Percentiles rank a stretch among this genome's conserved stretches.
These are phyloP conservation scores for Parietaria judaica DNA, from an alignment of 306 rosid genomes.

Conservation along the genomic window DNA sequence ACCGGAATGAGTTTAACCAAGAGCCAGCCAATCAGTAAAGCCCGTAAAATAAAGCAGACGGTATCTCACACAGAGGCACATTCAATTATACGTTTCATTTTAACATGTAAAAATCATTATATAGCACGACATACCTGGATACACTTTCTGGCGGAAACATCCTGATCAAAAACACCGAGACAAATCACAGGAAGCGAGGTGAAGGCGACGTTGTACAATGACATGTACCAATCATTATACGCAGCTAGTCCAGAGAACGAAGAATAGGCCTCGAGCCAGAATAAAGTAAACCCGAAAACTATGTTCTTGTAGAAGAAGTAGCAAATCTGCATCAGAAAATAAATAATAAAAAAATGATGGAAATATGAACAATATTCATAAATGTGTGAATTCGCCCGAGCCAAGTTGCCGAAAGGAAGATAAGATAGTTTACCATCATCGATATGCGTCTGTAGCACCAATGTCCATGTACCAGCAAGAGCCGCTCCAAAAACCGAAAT, in stretches of 20 bases:
- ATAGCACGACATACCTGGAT: conserved; percentile 43
- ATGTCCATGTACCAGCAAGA: conserved; percentile 85
- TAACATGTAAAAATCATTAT: background rate
- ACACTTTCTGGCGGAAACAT: conserved; percentile 75
- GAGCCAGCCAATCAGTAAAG: background rate
- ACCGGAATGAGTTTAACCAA: no score
- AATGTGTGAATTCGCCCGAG: no score
- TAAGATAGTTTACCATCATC: conserved; percentile 62
- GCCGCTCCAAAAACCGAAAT: conserved; percentile 71
- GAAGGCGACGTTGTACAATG: conserved; percentile 88
- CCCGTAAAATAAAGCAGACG: background rate
- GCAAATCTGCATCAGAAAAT: conserved; percentile 63
- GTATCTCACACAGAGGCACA: background rate
- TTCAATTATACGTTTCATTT: conserved; percentile 4
- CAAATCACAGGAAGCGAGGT: conserved; percentile 87
- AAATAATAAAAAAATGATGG: conserved; percentile 13
- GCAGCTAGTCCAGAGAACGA: conserved; percentile 82
- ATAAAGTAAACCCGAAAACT: conserved; percentile 74
- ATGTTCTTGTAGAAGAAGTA: conserved; percentile 94
- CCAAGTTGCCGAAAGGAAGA: background rate
- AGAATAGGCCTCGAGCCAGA: conserved; percentile 85
- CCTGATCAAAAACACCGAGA: conserved; percentile 87
- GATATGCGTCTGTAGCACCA: conserved; percentile 90
- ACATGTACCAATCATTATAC: conserved; percentile 89
- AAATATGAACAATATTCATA: conserved; percentile 4